phyloP scores from a whole-genome alignment of 805 yeast species.

The Peterozyma xylosa region DNA sequence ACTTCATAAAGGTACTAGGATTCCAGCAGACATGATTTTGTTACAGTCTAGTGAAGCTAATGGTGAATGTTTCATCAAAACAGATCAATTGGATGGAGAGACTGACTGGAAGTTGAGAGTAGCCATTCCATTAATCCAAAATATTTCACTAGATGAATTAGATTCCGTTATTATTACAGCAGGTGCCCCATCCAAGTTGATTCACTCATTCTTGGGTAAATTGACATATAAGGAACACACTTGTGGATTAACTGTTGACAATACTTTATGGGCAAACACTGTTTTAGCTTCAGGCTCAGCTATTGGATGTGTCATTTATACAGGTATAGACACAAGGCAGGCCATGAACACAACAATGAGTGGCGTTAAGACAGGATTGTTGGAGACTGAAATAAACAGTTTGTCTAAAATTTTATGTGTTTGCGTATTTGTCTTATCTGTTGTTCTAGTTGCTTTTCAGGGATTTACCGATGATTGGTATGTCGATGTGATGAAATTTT shows the following conservation, averaged over 20 bases:
- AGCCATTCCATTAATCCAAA: constrained; percentile 70
- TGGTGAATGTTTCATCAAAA: constrained; percentile 90
- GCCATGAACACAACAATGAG: constrained; percentile 86
- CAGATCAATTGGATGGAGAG: constrained; percentile 98
- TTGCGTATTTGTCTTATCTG: constrained; percentile 73
- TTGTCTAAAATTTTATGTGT: constrained; percentile 84
- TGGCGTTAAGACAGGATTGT: constrained; percentile 81
- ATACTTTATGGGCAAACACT: constrained; percentile 97
- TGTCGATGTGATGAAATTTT: constrained; percentile 80
- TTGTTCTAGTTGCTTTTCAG: constrained; percentile 70
- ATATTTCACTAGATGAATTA: constrained; percentile 40
- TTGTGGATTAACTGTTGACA: constrained; percentile 72
- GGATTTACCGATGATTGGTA: constrained; percentile 79
- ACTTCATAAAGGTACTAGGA: constrained; percentile 72
- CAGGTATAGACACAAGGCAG: constrained; percentile 92
- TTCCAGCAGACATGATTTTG: constrained; percentile 90
- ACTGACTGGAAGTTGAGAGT: constrained; percentile 96
- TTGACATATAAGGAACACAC: constrained; percentile 51
- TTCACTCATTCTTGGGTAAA: constrained; percentile 76
- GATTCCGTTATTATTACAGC: constrained; percentile 54
- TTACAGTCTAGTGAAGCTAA: constrained; percentile 72
- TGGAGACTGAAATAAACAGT: constrained; percentile 85
- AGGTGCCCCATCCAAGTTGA: constrained; percentile 77
- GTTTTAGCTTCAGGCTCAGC: constrained; percentile 93
- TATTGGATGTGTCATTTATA: constrained; percentile 79